Evolutionary conservation across 345 rosid genomes (phyloP).

Genomic region (Passiflora organensis): DNA sequence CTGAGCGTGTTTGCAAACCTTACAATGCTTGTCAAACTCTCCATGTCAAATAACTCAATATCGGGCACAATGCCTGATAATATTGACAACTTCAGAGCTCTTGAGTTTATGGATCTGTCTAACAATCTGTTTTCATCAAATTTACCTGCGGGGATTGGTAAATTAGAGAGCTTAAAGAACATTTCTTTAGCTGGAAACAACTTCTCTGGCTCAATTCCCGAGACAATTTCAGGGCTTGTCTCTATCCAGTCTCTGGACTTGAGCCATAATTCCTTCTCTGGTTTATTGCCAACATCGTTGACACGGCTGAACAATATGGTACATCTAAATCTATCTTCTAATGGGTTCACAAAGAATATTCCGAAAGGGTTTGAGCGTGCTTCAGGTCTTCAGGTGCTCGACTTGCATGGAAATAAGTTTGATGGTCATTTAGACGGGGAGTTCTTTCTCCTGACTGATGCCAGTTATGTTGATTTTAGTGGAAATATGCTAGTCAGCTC

Average conservation of each 20-base stretch:
- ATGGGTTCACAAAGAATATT: conserved; percentile 51
- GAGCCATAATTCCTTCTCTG: conserved; percentile 79
- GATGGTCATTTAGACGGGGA: conserved; percentile 73
- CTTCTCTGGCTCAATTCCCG: conserved; percentile 76
- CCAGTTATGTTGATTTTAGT: conserved; percentile 75
- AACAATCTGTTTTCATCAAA: conserved; percentile 63
- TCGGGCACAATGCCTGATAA: conserved; percentile 60
- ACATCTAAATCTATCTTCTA: conserved; percentile 69
- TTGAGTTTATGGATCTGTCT: conserved; percentile 75
- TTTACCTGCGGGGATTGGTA: conserved; percentile 61
- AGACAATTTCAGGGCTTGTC: conserved; percentile 56
- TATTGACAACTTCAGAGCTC: conserved; percentile 58
- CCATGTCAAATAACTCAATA: conserved; percentile 85
- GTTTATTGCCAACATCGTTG: conserved; percentile 55
- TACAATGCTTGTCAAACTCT: conserved; percentile 80
- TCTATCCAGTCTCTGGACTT: conserved; percentile 80
- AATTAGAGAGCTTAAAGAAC: conserved; percentile 55
- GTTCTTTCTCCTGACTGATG: conserved; percentile 79
- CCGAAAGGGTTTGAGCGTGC: conserved; percentile 74
- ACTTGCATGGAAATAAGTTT: conserved; percentile 70
- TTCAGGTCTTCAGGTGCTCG: conserved; percentile 66
- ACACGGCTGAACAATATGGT: conserved; percentile 54
- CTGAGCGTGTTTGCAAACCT: conserved; percentile 74
- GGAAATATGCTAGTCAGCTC: conserved; percentile 59
- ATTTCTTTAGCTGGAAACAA: conserved; percentile 84